Evolutionary conservation across 768 basidiomycete species (phyloP).

Genomic region (Ephemerocybe angulata): DNA sequence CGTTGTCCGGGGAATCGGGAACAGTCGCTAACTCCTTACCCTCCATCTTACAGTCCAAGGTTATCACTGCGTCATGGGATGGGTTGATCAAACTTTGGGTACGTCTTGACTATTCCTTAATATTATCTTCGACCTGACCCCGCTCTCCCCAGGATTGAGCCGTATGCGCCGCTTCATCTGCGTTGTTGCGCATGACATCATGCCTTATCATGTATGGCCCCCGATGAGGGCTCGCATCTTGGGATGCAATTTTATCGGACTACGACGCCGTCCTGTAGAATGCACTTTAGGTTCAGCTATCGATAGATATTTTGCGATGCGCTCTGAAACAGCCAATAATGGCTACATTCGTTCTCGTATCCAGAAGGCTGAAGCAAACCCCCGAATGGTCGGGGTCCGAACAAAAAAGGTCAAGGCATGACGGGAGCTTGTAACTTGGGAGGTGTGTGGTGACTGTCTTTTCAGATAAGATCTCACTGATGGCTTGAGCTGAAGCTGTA

Average conservation of each 20-base stretch:
- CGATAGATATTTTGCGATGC: neutral
- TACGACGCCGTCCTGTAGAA: neutral
- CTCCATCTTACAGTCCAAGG: constrained; percentile 71
- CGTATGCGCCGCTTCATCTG: neutral
- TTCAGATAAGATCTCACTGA: neutral
- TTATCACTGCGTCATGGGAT: constrained; percentile 97
- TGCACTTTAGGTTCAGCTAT: neutral
- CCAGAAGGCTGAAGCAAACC: too few relatives aligned
- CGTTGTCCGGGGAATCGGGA: constrained; percentile 50
- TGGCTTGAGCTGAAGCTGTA: neutral
- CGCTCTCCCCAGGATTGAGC: constrained; percentile 7
- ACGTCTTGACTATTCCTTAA: constrained; percentile 25
- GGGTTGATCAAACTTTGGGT: constrained; percentile 98
- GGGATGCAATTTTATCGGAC: constrained; percentile 1
- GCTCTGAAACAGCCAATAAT: neutral
- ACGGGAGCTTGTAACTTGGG: neutral
- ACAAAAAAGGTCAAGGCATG: too few relatives aligned
- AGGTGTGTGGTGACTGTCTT: neutral
- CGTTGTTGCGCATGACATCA: neutral
- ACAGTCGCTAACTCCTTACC: constrained; percentile 24
- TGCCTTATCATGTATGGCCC: neutral
- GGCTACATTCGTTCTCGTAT: neutral
- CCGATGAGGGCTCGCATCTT: neutral
- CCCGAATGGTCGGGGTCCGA: too few relatives aligned
- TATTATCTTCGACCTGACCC: neutral